Conservation (phyloP, 805 yeast species). For the Ogataea kodamae region DNA sequence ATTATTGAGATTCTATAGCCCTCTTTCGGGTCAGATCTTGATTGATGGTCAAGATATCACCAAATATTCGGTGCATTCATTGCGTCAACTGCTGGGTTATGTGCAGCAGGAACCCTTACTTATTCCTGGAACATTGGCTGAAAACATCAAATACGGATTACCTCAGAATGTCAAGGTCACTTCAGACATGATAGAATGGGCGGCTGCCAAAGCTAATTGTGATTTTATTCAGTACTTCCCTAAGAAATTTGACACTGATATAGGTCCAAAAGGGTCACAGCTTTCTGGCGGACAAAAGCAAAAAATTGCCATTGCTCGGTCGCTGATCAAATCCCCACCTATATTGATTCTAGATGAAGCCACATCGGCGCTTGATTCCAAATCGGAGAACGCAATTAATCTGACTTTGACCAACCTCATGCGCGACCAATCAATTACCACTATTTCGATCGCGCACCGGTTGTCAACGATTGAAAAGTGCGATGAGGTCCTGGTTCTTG, state of each 20-base stretch:
- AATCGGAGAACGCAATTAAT: conserved; percentile 82
- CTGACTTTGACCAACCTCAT: conserved; percentile 59
- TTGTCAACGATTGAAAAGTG: conserved; percentile 83
- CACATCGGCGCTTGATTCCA: conserved; percentile 88
- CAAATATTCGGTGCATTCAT: conserved; percentile 69
- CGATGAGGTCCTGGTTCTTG: conserved; percentile 77
- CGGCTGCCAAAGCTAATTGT: conserved; percentile 73
- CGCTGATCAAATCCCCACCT: conserved; percentile 62
- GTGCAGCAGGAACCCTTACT: conserved; percentile 92
- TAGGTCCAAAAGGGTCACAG: conserved; percentile 73
- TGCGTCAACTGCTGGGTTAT: conserved; percentile 73
- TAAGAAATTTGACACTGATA: conserved; percentile 72
- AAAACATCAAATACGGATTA: conserved; percentile 78
- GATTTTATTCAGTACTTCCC: conserved; percentile 74
- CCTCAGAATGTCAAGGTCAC: conserved; percentile 48
- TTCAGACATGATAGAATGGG: conserved; percentile 57
- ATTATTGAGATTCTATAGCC: conserved; percentile 80
- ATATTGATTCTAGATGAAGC: conserved; percentile 73
- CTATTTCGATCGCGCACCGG: conserved; percentile 89
- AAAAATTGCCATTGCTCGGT: conserved; percentile 72
- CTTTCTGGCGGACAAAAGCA: conserved; percentile 78
- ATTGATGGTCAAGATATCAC: conserved; percentile 67
- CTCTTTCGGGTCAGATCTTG: conserved; percentile 58
- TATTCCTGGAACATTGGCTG: conserved; percentile 81
- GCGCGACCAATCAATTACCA: conserved; percentile 59